A percentile compares a stretch with the other conserved stretches of the same genome.
Conservation (phyloP, 257 asterid genomes). For the Solanum medicagineum region DNA sequence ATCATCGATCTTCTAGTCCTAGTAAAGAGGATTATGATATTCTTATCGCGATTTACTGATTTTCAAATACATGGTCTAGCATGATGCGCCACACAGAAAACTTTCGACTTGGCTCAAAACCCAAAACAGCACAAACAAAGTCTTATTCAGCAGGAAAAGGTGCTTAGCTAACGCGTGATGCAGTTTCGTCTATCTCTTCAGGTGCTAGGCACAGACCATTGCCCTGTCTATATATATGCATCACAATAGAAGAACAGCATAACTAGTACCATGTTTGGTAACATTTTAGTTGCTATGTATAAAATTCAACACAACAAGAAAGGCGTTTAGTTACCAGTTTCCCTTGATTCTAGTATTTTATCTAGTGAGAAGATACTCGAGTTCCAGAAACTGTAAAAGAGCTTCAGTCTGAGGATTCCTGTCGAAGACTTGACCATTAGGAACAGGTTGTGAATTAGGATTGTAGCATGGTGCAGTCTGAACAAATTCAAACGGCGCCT, state of each 20-base stretch:
- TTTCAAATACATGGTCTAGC: too few species aligned
- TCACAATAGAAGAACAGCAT: not conserved
- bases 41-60: too few species aligned
- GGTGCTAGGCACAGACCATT: not conserved
- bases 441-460: conserved; percentile 25
- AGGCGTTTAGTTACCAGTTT: too few species aligned
- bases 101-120: too few species aligned
- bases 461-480: conserved; percentile 55
- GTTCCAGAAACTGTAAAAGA: conserved; percentile 53
- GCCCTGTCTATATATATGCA: not conserved
- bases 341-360: conserved; percentile 8
- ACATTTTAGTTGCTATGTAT: too few species aligned
- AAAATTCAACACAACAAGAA: too few species aligned
- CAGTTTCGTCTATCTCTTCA: not conserved
- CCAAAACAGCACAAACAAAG: too few species aligned
- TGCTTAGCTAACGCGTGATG: not conserved
- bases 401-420: conserved; percentile 41
- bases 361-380: conserved; percentile 62
- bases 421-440: conserved; percentile 4
- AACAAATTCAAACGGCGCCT: conserved; percentile 58
- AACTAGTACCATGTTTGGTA: too few species aligned
- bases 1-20: too few species aligned
- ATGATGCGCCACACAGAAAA: too few species aligned
- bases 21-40: too few species aligned
- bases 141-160: too few species aligned